Percentiles rank a stretch among this genome's conserved stretches.
These are phyloP conservation scores for Cryphonectria japonica DNA, from an alignment of 2,329 filamentous ascomycete species.

Conservation along the genomic window DNA sequence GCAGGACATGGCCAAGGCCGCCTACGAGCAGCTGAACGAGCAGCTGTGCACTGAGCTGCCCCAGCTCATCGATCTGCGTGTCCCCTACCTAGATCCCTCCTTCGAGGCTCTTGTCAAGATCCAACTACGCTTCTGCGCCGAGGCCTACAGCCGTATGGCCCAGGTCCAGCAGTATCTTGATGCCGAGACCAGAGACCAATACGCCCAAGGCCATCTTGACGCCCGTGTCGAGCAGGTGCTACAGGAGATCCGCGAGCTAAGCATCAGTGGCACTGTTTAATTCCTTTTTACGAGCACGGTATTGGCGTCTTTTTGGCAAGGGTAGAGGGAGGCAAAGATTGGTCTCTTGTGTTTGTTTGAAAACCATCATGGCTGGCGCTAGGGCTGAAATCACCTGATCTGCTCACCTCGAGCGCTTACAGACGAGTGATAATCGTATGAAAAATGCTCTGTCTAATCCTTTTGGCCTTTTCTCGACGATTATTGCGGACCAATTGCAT, in stretches of 20 bases:
- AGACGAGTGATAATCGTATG: not conserved
- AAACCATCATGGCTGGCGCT: not conserved
- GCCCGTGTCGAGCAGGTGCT: conserved; percentile 91
- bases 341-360: not conserved
- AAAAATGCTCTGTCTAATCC: not conserved
- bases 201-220: conserved; percentile 91
- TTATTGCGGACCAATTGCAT: not conserved
- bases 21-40: conserved; percentile 96
- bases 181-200: conserved; percentile 92
- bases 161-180: conserved; percentile 99
- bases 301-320: not conserved
- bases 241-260: conserved; percentile 95
- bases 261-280: conserved; percentile 76
- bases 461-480: not conserved
- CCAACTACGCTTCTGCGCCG: conserved; percentile 94
- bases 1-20: conserved; percentile 87
- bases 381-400: not conserved
- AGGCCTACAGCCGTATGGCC: conserved; percentile 96
- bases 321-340: not conserved
- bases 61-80: conserved; percentile 93
- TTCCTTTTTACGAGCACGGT: not conserved
- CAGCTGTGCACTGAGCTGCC: conserved; percentile 92
- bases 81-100: conserved; percentile 94
- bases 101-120: conserved; percentile 99
- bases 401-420: not conserved